Percentiles rank a stretch among this genome's conserved stretches.
These are phyloP conservation scores for Borealophlyctis nickersoniae DNA, from an alignment of 192 early-diverging fungal genomes.

Conservation along the genomic window DNA sequence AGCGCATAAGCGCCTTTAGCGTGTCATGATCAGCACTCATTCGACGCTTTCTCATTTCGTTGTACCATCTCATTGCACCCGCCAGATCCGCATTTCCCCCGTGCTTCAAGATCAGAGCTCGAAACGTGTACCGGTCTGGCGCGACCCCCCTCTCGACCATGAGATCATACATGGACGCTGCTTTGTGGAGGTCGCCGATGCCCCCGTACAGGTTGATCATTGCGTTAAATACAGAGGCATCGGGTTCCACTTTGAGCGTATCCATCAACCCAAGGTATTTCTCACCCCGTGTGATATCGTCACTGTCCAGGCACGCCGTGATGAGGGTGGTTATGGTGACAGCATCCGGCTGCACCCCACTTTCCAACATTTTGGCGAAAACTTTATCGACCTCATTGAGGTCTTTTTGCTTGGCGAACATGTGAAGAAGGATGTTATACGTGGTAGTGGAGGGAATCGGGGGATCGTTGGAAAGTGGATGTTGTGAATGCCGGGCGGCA, in stretches of 20 bases:
- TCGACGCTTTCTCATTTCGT: slow-evolving; percentile 5
- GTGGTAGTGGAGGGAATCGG: slow-evolving; percentile 30
- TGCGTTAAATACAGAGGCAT: slow-evolving; percentile 4
- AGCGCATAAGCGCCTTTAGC: neutral
- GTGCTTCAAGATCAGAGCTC: slow-evolving; percentile 8
- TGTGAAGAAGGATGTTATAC: slow-evolving; percentile 32
- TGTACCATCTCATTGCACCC: slow-evolving; percentile 21
- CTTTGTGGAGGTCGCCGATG: slow-evolving; percentile 7
- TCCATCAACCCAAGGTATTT: slow-evolving; percentile 6
- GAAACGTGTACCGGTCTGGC: slow-evolving; percentile 13
- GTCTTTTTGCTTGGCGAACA: slow-evolving; percentile 19
- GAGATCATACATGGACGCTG: slow-evolving; percentile 1
- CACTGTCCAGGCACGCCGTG: slow-evolving; percentile 8
- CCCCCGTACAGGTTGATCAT: slow-evolving; percentile 12
- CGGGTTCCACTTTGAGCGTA: slow-evolving; percentile 2
- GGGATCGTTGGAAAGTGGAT: too few relatives aligned
- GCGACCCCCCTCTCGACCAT: neutral
- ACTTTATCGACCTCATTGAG: slow-evolving; percentile 13
- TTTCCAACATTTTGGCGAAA: slow-evolving; percentile 8
- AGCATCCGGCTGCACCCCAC: slow-evolving; percentile 17
- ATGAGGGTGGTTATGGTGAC: slow-evolving; percentile 29
- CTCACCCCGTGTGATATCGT: slow-evolving; percentile 4
- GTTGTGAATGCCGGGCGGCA: too few relatives aligned
- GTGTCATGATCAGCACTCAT: slow-evolving; percentile 12
- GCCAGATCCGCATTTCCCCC: slow-evolving; percentile 8